phyloP scores from a whole-genome alignment of 2,329 filamentous ascomycete genomes.

The Herpotrichia juniperi region DNA sequence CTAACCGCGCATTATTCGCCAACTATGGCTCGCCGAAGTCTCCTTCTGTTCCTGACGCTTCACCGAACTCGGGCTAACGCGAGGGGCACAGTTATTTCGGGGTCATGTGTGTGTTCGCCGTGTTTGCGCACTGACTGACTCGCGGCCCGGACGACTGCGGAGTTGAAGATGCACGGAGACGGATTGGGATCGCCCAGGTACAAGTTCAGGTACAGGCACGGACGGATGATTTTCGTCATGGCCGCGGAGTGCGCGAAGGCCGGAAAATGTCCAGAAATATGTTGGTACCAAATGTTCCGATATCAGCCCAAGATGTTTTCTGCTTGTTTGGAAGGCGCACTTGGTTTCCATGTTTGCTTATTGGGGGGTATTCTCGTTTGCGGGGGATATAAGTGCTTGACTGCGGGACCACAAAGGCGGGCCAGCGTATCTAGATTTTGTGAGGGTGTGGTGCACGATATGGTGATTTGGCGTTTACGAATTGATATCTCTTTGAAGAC shows the following conservation, averaged over 20 bases:
- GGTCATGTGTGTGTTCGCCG: conserved; percentile 49
- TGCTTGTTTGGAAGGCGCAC: too few relatives aligned
- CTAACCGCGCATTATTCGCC: neutral
- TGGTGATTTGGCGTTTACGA: conserved; percentile 8
- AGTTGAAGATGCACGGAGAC: conserved; percentile 11
- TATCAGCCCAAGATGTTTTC: too few relatives aligned
- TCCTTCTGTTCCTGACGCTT: conserved; percentile 17
- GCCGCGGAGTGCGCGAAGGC: conserved; percentile 1
- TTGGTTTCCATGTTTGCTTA: too few relatives aligned
- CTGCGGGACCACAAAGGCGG: too few relatives aligned
- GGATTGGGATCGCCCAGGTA: conserved; percentile 11
- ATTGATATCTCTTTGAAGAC: conserved; percentile 7
- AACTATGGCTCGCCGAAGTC: conserved; percentile 4
- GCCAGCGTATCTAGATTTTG: too few relatives aligned
- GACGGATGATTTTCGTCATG: conserved; percentile 10
- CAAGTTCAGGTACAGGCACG: conserved; percentile 13
- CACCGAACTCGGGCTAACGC: conserved; percentile 34
- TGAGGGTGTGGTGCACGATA: conserved; percentile 10
- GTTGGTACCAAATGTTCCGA: too few relatives aligned
- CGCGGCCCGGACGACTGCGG: conserved; percentile 19
- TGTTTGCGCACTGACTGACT: conserved; percentile 37
- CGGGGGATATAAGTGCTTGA: too few relatives aligned
- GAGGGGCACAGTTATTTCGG: conserved; percentile 46
- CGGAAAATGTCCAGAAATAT: neutral
- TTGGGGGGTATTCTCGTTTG: too few relatives aligned